Conservation (phyloP, 306 rosid genomes). For the Prunus salicina region DNA sequence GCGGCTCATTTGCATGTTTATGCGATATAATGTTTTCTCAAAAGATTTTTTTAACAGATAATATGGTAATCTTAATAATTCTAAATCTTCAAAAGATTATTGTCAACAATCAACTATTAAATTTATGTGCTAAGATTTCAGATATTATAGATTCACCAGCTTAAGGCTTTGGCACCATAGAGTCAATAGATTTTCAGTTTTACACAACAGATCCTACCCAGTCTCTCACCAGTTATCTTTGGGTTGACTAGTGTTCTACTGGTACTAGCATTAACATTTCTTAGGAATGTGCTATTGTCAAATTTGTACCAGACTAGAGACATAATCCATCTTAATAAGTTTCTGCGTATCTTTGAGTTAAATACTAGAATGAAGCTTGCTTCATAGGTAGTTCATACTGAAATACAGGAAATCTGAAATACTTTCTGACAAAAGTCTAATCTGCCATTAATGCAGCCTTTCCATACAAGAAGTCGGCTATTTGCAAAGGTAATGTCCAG, state of each 20-base stretch:
- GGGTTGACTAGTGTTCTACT: neutral
- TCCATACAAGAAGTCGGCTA: constrained; percentile 70
- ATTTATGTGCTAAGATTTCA: neutral
- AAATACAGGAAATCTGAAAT: neutral
- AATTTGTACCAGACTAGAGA: neutral
- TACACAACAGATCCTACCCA: neutral
- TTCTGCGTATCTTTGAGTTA: neutral
- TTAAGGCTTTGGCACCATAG: neutral
- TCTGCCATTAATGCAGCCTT: constrained; percentile 69
- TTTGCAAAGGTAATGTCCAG: constrained; percentile 64
- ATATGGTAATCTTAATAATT: neutral
- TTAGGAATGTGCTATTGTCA: neutral
- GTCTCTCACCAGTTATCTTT: neutral
- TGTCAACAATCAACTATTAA: neutral
- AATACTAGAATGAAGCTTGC: neutral
- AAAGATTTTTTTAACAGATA: neutral
- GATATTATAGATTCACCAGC: neutral
- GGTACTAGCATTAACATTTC: neutral
- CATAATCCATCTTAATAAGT: neutral
- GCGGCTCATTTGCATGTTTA: neutral
- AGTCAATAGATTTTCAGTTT: neutral
- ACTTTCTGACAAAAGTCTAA: constrained; percentile 1
- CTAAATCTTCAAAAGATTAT: too few relatives aligned
- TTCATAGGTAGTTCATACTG: neutral
- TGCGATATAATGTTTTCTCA: neutral